Evolutionary conservation across 164 flowering plant species (phyloP).

Genomic region (Vitis cinerea): DNA sequence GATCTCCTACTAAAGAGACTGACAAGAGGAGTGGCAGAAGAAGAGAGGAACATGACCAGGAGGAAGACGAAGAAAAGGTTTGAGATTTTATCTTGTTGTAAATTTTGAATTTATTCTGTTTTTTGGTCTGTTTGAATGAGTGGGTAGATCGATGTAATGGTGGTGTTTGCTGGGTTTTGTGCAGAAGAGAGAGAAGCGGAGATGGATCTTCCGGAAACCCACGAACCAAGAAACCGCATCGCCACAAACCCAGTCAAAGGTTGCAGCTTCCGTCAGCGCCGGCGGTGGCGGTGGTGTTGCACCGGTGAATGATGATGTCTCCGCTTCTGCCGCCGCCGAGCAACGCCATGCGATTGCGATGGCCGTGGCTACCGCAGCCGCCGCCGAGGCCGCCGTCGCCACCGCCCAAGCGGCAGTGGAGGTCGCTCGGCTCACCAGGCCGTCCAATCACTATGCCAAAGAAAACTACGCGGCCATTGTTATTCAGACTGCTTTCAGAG

Average conservation of each 20-base stretch:
- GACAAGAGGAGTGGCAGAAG: slow-evolving; percentile 22
- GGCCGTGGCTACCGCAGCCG: slow-evolving; percentile 40
- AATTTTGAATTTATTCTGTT: neutral
- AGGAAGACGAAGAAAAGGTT: slow-evolving; percentile 51
- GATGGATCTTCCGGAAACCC: slow-evolving; percentile 54
- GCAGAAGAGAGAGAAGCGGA: slow-evolving; percentile 61
- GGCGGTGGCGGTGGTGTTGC: neutral
- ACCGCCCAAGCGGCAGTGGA: slow-evolving; percentile 38
- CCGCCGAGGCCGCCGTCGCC: slow-evolving; percentile 43
- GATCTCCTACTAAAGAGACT: slow-evolving; percentile 51
- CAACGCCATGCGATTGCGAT: slow-evolving; percentile 43
- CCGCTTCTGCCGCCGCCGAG: slow-evolving; percentile 12
- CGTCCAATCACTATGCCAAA: slow-evolving; percentile 23
- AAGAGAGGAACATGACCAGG: slow-evolving; percentile 31
- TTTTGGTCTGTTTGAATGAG: neutral
- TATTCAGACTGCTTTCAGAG: slow-evolving; percentile 64
- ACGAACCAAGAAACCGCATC: slow-evolving; percentile 20
- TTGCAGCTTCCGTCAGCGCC: neutral
- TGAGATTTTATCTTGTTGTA: neutral
- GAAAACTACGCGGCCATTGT: slow-evolving; percentile 38
- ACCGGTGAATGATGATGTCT: neutral
- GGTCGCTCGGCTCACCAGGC: slow-evolving; percentile 36
- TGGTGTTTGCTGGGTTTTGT: slow-evolving; percentile 1
- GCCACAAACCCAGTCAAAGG: slow-evolving; percentile 15
- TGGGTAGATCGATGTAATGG: neutral